phyloP scores from a whole-genome alignment of 495 filamentous ascomycete genomes.

The Pseudoneurospora amorphoporcata region DNA sequence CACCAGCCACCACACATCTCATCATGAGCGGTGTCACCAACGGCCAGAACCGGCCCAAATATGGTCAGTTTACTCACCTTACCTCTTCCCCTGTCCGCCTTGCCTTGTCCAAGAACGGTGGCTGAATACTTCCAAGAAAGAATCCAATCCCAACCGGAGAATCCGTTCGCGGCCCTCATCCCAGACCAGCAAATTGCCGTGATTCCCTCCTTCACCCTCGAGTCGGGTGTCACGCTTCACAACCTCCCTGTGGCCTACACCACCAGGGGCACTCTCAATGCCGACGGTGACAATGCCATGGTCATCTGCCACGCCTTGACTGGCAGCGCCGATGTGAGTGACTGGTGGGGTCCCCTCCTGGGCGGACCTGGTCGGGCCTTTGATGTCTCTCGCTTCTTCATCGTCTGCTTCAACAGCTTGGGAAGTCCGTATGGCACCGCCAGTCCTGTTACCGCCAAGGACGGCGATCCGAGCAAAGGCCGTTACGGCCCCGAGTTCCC shows the following conservation, averaged over 20 bases:
- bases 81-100: not conserved
- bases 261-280: conserved; percentile 65
- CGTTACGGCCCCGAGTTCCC: conserved; percentile 94
- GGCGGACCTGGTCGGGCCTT: conserved; percentile 85
- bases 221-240: conserved; percentile 75
- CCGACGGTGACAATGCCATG: conserved; percentile 77
- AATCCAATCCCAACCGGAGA: conserved; percentile 65
- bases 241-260: conserved; percentile 95
- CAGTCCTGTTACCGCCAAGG: conserved; percentile 83
- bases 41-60: conserved; percentile 16
- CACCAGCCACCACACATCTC: not conserved
- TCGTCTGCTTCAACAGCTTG: conserved; percentile 91
- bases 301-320: conserved; percentile 96
- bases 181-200: conserved; percentile 76
- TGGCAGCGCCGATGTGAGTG: conserved; percentile 87
- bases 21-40: conserved; percentile 9
- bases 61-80: conserved; percentile 27
- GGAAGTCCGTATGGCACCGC: conserved; percentile 95
- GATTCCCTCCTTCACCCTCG: conserved; percentile 83
- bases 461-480: conserved; percentile 61
- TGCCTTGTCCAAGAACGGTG: conserved; percentile 20
- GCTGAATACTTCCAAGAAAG: conserved; percentile 53
- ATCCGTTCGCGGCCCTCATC: conserved; percentile 80
- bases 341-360: conserved; percentile 97
- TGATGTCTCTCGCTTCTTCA: conserved; percentile 83